Evolutionary conservation across 1,284 basidiomycete species (phyloP).

Genomic region (Rugosomyces carneus): DNA sequence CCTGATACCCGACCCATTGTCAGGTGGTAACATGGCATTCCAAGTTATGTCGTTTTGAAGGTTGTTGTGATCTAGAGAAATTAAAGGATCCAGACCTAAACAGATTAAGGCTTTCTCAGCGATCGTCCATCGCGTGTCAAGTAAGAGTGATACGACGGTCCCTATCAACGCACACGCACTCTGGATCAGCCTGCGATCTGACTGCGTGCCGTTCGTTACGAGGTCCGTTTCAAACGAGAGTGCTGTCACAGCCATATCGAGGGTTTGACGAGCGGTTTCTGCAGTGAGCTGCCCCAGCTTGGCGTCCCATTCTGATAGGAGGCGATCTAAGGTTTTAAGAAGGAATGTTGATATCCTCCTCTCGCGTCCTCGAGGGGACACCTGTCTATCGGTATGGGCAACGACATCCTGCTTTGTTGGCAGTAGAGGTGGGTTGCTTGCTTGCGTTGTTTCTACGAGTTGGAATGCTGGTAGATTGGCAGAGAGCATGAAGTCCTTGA

Average conservation of each 20-base stretch:
- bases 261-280: conserved; percentile 55
- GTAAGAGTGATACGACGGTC: conserved; percentile 37
- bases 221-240: conserved; percentile 68
- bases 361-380: conserved; percentile 46
- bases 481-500: conserved; percentile 66
- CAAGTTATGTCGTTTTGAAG: conserved; percentile 31
- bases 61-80: conserved; percentile 25
- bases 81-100: conserved; percentile 59
- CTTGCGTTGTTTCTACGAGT: conserved; percentile 4
- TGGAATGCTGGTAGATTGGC: conserved; percentile 51
- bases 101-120: conserved; percentile 60
- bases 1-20: conserved; percentile 61
- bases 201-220: conserved; percentile 52
- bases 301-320: conserved; percentile 47
- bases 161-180: conserved; percentile 51
- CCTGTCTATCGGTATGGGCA: conserved; percentile 21
- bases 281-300: conserved; percentile 38
- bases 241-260: conserved; percentile 64
- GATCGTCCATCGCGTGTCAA: conserved; percentile 45
- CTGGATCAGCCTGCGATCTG: conserved; percentile 56
- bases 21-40: conserved; percentile 59
- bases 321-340: conserved; percentile 48
- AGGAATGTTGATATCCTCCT: conserved; percentile 64
- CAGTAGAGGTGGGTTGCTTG: not conserved
- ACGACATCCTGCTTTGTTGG: conserved; percentile 4